Conservation (phyloP, 352 stramenopile genomes). For the Phytophthora capsici region DNA sequence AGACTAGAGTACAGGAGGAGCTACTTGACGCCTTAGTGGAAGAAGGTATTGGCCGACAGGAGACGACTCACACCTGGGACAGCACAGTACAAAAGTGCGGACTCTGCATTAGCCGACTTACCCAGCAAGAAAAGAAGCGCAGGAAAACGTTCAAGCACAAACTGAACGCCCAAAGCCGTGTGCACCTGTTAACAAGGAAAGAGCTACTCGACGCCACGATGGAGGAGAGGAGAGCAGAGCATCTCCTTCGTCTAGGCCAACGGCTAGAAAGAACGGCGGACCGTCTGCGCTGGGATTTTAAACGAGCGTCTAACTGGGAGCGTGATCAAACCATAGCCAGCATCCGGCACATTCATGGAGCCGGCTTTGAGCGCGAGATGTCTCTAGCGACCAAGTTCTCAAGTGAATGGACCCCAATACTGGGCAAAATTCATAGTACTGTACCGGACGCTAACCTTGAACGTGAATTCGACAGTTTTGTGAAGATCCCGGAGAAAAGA, state of each 20-base stretch:
- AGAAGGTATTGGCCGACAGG: too few species aligned
- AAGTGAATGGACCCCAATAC: background rate
- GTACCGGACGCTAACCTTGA: background rate
- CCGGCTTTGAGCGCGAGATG: background rate
- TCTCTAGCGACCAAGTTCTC: background rate
- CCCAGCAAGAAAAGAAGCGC: too few species aligned
- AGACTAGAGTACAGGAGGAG: too few species aligned
- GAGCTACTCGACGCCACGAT: background rate
- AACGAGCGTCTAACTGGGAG: background rate
- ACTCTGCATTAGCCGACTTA: too few species aligned
- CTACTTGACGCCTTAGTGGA: too few species aligned
- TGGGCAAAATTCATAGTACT: background rate
- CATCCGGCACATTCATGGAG: background rate
- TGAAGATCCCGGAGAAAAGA: background rate
- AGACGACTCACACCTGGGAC: too few species aligned
- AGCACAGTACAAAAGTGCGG: too few species aligned
- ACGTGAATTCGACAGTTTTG: background rate
- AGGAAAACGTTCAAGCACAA: too few species aligned
- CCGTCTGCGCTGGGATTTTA: background rate
- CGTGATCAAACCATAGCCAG: background rate
- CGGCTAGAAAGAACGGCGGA: background rate
- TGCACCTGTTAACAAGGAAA: background rate
- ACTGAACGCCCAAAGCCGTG: too few species aligned
- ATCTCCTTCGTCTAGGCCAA: too few species aligned
- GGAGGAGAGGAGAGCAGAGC: too few species aligned